A percentile compares a stretch with the other conserved stretches of the same genome.
phyloP scores from a whole-genome alignment of 2,329 filamentous ascomycete species.

The Aureobasidium sp. region DNA sequence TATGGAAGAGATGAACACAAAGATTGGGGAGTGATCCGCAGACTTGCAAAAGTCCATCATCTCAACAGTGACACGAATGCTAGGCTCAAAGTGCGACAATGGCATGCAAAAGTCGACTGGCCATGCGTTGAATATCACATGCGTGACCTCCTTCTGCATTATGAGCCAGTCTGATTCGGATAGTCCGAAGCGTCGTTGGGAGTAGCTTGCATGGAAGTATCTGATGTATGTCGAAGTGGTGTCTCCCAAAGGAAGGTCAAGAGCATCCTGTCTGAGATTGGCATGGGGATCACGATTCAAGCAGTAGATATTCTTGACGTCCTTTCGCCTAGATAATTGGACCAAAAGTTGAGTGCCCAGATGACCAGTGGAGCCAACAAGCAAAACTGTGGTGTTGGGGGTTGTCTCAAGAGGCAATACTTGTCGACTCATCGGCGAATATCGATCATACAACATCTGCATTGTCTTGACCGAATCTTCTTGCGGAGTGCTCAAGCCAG shows the following conservation, averaged over 20 bases:
- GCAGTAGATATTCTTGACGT: conserved; percentile 24
- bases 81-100: conserved; percentile 24
- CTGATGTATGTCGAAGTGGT: background rate
- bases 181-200: conserved; percentile 21
- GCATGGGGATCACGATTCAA: conserved; percentile 17
- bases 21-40: conserved; percentile 21
- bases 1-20: conserved; percentile 33
- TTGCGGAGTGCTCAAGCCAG: background rate
- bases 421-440: background rate
- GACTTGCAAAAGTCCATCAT: background rate
- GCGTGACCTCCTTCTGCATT: conserved; percentile 19
- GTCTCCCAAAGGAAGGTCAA: too few species aligned
- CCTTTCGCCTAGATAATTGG: conserved; percentile 17
- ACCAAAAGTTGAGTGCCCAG: background rate
- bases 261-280: background rate
- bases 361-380: conserved; percentile 5
- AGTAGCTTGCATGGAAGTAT: background rate
- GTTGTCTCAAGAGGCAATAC: background rate
- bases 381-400: background rate
- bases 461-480: background rate
- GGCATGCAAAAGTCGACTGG: conserved; percentile 31
- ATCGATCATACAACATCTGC: background rate
- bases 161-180: conserved; percentile 17
- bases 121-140: conserved; percentile 32
- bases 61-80: conserved; percentile 15